Percentiles rank a stretch among this genome's conserved stretches.
phyloP scores from a whole-genome alignment of 2,329 filamentous ascomycete species.

The Plenodomus biglobosus region DNA sequence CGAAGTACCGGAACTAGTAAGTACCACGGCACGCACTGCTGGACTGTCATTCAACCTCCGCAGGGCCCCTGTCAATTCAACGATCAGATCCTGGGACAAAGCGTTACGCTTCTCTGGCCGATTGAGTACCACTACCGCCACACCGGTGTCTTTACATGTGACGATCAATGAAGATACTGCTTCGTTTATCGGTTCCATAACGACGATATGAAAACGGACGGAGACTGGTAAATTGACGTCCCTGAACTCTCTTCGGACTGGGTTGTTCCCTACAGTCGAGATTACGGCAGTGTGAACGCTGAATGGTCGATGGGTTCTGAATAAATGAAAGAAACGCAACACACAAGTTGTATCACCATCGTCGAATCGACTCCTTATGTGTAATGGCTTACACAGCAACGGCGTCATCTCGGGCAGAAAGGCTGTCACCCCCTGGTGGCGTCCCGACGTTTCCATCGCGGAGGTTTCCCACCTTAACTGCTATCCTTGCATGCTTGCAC shows the following conservation, averaged over 20 bases:
- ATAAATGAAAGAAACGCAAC: not conserved
- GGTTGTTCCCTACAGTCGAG: not conserved
- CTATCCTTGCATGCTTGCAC: not conserved
- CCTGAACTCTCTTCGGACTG: not conserved
- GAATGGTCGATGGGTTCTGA: not conserved
- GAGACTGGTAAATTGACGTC: not conserved
- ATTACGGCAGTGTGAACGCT: not conserved
- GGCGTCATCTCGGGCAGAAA: not conserved
- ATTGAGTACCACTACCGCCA: conserved; percentile 56
- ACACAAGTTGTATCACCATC: not conserved
- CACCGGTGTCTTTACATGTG: conserved; percentile 33
- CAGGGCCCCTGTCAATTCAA: conserved; percentile 34
- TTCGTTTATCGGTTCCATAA: conserved; percentile 5
- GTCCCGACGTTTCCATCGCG: not conserved
- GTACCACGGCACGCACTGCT: conserved; percentile 48
- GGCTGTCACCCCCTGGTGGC: not conserved
- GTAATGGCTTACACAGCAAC: not conserved
- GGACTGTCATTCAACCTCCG: conserved; percentile 18
- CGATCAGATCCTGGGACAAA: conserved; percentile 56
- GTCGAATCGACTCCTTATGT: not conserved
- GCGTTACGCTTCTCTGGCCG: conserved; percentile 62
- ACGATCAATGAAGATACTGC: conserved; percentile 11
- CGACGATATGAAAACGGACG: not conserved
- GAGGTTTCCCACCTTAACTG: not conserved
- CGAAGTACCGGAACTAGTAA: conserved; percentile 82